Conservation (phyloP, 2,329 filamentous ascomycete species). For the Penicillium rolfsii region DNA sequence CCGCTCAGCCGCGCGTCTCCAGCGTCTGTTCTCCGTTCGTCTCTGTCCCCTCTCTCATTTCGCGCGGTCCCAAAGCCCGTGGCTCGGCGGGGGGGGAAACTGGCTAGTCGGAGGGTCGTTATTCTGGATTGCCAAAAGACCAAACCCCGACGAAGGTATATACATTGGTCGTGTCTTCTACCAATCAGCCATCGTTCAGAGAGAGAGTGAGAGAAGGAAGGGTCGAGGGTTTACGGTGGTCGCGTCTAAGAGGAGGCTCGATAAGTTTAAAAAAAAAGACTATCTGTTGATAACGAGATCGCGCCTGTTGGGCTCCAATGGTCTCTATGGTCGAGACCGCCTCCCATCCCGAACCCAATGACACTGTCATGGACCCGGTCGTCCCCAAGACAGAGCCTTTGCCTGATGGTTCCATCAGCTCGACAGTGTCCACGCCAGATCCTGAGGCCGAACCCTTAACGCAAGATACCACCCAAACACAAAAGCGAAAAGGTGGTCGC, state of each 20-base stretch:
- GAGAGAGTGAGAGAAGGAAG: not conserved
- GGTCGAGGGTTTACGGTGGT: not conserved
- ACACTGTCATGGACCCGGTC: constrained; percentile 45
- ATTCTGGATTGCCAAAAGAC: not conserved
- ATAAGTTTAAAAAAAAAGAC: constrained; percentile 2
- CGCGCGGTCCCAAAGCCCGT: constrained; percentile 12
- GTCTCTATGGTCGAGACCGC: constrained; percentile 49
- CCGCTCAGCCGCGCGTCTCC: constrained; percentile 47
- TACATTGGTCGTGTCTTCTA: not conserved
- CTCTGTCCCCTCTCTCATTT: constrained; percentile 9
- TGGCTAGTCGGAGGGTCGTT: not conserved
- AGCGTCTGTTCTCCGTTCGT: constrained; percentile 30
- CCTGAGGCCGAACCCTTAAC: constrained; percentile 45
- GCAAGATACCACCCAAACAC: constrained; percentile 55
- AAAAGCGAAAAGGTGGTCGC: constrained; percentile 95
- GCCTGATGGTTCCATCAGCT: constrained; percentile 49
- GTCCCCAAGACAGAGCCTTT: constrained; percentile 48
- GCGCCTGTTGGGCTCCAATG: constrained; percentile 37
- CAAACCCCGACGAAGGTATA: not conserved
- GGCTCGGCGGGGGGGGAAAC: constrained; percentile 20
- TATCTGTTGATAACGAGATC: constrained; percentile 1
- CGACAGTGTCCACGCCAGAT: constrained; percentile 52
- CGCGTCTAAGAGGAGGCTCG: not conserved
- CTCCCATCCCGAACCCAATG: constrained; percentile 45
- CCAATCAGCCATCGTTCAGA: not conserved